These are phyloP conservation scores for Sicyos edulis DNA, from an alignment of 306 rosid genomes.

Conservation along the genomic window DNA sequence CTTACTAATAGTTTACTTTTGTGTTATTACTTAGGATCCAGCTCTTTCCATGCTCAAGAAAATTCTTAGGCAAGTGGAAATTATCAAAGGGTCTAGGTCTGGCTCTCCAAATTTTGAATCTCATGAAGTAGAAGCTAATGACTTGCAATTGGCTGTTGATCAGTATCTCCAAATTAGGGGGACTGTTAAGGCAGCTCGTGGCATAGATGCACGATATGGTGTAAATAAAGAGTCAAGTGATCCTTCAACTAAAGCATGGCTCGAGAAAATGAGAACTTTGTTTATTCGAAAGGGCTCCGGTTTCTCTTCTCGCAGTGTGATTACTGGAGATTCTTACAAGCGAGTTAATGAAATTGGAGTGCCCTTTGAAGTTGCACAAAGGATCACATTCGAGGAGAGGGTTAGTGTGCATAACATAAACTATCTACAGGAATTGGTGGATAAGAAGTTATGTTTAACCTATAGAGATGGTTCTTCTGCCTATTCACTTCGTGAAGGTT, in stretches of 20 bases:
- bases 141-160: slow-evolving; percentile 55
- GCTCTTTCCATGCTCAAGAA: slow-evolving; percentile 63
- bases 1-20: background rate
- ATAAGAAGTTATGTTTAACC: slow-evolving; percentile 63
- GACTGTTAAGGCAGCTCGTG: slow-evolving; percentile 60
- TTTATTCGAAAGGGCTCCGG: slow-evolving; percentile 92
- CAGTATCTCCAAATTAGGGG: slow-evolving; percentile 88
- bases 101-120: slow-evolving; percentile 80
- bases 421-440: slow-evolving; percentile 71
- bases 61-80: slow-evolving; percentile 62
- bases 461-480: slow-evolving; percentile 68
- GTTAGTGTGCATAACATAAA: slow-evolving; percentile 57
- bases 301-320: slow-evolving; percentile 90
- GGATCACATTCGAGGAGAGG: slow-evolving; percentile 82
- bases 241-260: slow-evolving; percentile 84
- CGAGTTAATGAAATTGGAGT: slow-evolving; percentile 78
- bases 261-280: slow-evolving; percentile 80
- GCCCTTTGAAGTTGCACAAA: slow-evolving; percentile 74
- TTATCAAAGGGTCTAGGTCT: slow-evolving; percentile 70
- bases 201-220: slow-evolving; percentile 53
- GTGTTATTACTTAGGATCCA: slow-evolving; percentile 61
- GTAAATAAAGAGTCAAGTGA: slow-evolving; percentile 56
- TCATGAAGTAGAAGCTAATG: slow-evolving; percentile 73
- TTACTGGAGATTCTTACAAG: slow-evolving; percentile 89
- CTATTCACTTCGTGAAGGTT: slow-evolving; percentile 84